Evolutionary conservation across 805 yeast genomes (phyloP).

Genomic region (Hanseniaspora guilliermondii): DNA sequence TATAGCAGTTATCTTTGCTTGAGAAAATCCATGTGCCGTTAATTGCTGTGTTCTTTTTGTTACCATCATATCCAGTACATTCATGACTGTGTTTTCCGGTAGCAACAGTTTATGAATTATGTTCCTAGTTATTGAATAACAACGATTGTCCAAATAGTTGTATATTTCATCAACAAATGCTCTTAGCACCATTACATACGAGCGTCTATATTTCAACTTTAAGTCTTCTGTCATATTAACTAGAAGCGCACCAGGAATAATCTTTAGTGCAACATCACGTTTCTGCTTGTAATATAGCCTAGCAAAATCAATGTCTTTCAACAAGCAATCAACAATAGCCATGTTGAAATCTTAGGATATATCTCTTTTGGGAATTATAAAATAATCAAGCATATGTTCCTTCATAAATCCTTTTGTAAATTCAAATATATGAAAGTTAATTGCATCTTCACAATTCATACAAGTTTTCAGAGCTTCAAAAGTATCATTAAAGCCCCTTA

Average conservation of each 20-base stretch:
- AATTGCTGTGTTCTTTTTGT: no score
- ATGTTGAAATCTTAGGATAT: background rate
- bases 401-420: background rate
- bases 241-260: background rate
- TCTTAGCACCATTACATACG: no score
- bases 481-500: background rate
- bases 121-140: no score
- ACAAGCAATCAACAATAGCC: background rate
- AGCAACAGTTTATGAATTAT: no score
- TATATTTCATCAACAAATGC: no score
- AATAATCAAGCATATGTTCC: background rate
- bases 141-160: no score
- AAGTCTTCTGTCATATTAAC: background rate
- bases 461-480: background rate
- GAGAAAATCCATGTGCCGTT: no score
- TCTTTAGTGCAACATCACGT: background rate
- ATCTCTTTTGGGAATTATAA: background rate
- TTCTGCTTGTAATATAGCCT: background rate
- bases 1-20: no score
- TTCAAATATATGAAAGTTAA: background rate
- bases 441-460: background rate
- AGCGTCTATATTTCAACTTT: no score
- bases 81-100: no score
- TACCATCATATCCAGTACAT: no score
- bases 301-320: background rate